These are phyloP conservation scores for Colletotrichum brevisporum DNA, from an alignment of 2,329 filamentous ascomycete genomes.

Conservation along the genomic window DNA sequence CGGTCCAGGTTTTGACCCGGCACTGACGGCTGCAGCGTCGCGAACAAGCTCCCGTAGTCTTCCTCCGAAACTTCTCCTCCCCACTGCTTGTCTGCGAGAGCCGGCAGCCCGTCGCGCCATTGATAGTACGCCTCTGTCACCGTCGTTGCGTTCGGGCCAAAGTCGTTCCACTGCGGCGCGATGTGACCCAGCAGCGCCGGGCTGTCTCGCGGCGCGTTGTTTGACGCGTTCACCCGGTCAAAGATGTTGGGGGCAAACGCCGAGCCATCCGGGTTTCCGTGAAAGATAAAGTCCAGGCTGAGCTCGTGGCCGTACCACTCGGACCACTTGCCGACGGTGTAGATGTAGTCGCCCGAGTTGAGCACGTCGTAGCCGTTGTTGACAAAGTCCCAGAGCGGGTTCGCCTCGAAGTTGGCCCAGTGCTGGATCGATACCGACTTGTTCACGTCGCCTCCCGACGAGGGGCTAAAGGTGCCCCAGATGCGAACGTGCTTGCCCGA, in stretches of 20 bases:
- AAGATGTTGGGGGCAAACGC: slow-evolving; percentile 46
- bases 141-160: slow-evolving; percentile 44
- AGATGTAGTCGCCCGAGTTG: slow-evolving; percentile 46
- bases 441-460: slow-evolving; percentile 32
- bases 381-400: slow-evolving; percentile 43
- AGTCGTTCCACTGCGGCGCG: slow-evolving; percentile 46
- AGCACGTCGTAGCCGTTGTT: slow-evolving; percentile 44
- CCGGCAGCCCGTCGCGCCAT: slow-evolving; percentile 45
- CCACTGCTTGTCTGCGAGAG: slow-evolving; percentile 47
- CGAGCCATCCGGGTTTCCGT: slow-evolving; percentile 38
- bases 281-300: slow-evolving; percentile 42
- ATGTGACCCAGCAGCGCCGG: slow-evolving; percentile 43
- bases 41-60: slow-evolving; percentile 31
- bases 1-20: slow-evolving; percentile 45
- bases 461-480: slow-evolving; percentile 61
- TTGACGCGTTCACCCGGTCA: slow-evolving; percentile 37
- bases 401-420: slow-evolving; percentile 45
- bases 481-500: slow-evolving; percentile 62
- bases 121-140: slow-evolving; percentile 46
- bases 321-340: slow-evolving; percentile 45
- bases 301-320: slow-evolving; percentile 39
- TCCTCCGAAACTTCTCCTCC: slow-evolving; percentile 41
- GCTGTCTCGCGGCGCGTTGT: slow-evolving; percentile 41
- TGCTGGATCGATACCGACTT: slow-evolving; percentile 54
- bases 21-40: slow-evolving; percentile 40